phyloP scores from a whole-genome alignment of 768 basidiomycete species.

The Suillus variegatus region DNA sequence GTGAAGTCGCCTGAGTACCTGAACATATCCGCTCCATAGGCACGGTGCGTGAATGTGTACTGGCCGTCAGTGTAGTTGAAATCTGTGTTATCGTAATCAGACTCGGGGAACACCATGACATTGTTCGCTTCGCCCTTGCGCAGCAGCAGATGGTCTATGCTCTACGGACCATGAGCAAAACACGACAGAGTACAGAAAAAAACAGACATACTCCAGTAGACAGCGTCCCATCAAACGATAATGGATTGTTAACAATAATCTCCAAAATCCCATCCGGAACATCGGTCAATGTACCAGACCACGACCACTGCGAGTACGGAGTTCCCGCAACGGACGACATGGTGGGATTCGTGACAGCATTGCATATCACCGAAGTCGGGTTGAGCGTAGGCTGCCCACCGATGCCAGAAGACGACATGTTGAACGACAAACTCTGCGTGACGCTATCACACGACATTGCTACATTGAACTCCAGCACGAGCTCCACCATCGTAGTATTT shows the following conservation, averaged over 20 bases:
- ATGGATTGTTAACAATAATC: conserved; percentile 63
- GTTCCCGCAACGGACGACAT: conserved; percentile 53
- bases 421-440: conserved; percentile 61
- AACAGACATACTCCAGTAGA: conserved; percentile 51
- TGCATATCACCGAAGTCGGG: conserved; percentile 46
- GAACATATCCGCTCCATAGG: conserved; percentile 86
- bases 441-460: conserved; percentile 77
- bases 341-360: conserved; percentile 46
- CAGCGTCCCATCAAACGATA: conserved; percentile 39
- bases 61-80: conserved; percentile 60
- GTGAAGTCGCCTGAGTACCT: conserved; percentile 89
- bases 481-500: conserved; percentile 57
- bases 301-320: conserved; percentile 63
- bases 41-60: conserved; percentile 80
- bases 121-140: conserved; percentile 79
- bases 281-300: conserved; percentile 72
- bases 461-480: conserved; percentile 78
- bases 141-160: conserved; percentile 75
- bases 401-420: conserved; percentile 68
- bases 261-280: conserved; percentile 84
- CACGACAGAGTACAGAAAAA: conserved; percentile 8
- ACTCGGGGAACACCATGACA: conserved; percentile 80
- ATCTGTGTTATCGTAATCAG: conserved; percentile 70
- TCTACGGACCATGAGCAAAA: conserved; percentile 35
- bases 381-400: conserved; percentile 57